phyloP scores from a whole-genome alignment of 2,329 filamentous ascomycete species.

The Aureobasidium mangrovei region DNA sequence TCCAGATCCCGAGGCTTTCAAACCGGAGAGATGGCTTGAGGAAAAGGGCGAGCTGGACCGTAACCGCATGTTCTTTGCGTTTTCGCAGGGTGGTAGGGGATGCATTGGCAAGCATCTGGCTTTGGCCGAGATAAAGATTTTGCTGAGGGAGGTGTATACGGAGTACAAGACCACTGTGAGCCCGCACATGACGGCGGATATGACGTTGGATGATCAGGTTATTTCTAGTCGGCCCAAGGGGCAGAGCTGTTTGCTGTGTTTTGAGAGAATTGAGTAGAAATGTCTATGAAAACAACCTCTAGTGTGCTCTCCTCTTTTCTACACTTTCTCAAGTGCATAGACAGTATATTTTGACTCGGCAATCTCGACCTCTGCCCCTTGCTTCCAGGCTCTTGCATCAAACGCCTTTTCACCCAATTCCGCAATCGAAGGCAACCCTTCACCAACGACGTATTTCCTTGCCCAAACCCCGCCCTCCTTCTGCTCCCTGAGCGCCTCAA shows the following conservation, averaged over 20 bases:
- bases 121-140: constrained; percentile 17
- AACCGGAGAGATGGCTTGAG: constrained; percentile 42
- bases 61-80: constrained; percentile 27
- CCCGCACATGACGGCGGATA: constrained; percentile 12
- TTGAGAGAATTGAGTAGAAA: constrained; percentile 2
- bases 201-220: constrained; percentile 15
- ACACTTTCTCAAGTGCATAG: constrained; percentile 5
- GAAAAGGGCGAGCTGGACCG: constrained; percentile 29
- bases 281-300: background rate
- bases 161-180: constrained; percentile 4
- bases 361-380: background rate
- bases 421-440: background rate
- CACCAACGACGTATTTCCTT: background rate
- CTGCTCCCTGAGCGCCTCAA: constrained; percentile 10
- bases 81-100: constrained; percentile 14
- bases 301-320: too few relatives aligned
- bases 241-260: constrained; percentile 12
- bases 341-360: background rate
- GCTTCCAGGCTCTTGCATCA: background rate
- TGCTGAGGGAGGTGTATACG: constrained; percentile 14
- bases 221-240: constrained; percentile 15
- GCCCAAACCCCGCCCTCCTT: background rate
- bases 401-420: background rate
- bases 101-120: constrained; percentile 16
- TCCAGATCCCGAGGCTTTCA: constrained; percentile 34